Percentiles rank a stretch among this genome's conserved stretches.
phyloP scores from a whole-genome alignment of 306 rosid genomes.

The Casuarina glauca region DNA sequence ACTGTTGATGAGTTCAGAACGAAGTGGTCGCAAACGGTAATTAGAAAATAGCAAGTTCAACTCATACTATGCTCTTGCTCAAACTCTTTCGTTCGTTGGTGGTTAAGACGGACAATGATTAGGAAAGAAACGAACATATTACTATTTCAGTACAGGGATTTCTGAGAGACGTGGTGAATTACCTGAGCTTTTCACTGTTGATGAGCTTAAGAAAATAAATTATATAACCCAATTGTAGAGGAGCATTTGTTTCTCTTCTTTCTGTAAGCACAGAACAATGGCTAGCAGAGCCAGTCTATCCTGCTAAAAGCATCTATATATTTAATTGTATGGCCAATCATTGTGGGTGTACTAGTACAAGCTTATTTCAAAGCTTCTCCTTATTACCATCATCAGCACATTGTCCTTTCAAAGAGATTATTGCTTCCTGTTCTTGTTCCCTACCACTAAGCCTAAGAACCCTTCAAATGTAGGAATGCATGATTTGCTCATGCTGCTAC shows the following conservation, averaged over 20 bases:
- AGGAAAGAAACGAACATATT: background rate
- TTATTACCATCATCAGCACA: background rate
- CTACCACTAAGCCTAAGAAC: background rate
- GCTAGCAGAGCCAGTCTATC: background rate
- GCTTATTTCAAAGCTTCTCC: constrained; percentile 2
- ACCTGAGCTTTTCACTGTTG: background rate
- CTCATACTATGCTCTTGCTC: background rate
- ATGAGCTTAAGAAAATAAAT: background rate
- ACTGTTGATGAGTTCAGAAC: background rate
- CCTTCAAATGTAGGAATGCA: background rate
- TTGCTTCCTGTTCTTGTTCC: background rate
- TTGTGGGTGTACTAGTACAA: background rate
- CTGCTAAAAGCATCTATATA: background rate
- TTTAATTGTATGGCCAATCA: background rate
- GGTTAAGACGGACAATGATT: background rate
- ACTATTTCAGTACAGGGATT: background rate
- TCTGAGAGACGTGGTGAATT: background rate
- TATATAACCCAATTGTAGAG: background rate
- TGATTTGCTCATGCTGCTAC: background rate
- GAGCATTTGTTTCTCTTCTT: background rate
- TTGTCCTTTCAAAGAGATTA: background rate
- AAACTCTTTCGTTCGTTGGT: background rate
- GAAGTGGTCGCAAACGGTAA: background rate
- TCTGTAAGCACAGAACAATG: background rate
- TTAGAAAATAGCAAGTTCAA: background rate